Evolutionary conservation across 257 asterid species (phyloP), one percentile per base, ranked within the genome.

Genomic region (Solanum chiquidenum): DNA sequence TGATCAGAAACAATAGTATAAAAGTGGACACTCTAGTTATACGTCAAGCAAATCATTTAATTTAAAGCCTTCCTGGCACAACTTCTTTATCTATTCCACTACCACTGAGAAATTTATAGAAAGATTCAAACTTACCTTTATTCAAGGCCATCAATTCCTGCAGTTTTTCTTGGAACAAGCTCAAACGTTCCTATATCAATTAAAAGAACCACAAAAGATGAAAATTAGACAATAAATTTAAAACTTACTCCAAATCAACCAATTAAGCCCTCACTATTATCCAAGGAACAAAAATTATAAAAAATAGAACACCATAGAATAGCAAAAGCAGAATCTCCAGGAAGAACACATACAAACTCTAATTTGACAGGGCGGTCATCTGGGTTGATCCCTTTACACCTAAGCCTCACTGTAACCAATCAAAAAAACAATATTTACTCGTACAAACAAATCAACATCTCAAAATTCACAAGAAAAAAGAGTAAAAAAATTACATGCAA

Each of bases 341-440:
- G 55, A 64, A 88, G 34, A 85, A 80, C 33, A 91, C 94, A 86
- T 93, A 93, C 99, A 86, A 94, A 88, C 92, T 97, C 99, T 46
- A 94, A 92, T 60, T 91, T 96, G 86, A 97, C 92, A 37, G 98
- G 94, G 84, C 95, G 99, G 38, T 95, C 94, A 84, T 95, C 98
- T 83, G 95, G 96, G 90, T 95, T 90, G 44, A 97, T 89, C 75
- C 99, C 99, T 83, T 92, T 96, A 95, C 99, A 97, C 86, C 99
- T 93, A 90, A 97, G 90, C 94, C 95, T 94, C 93, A 95, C 99
- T 95, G 93, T 90, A 94, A 90, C 91, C 12, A 77, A 68, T 23
- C 72, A 60, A 52, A 55, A 7, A 74, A 29, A 35, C 75, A 88
- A 38, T 10, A 71, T 49, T n/a, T 62, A 62, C 29, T 86, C 13